Percentiles rank a stretch among this genome's conserved stretches.
Evolutionary conservation across 1,284 basidiomycete genomes (phyloP).

Genomic region (Peniophora sp.): DNA sequence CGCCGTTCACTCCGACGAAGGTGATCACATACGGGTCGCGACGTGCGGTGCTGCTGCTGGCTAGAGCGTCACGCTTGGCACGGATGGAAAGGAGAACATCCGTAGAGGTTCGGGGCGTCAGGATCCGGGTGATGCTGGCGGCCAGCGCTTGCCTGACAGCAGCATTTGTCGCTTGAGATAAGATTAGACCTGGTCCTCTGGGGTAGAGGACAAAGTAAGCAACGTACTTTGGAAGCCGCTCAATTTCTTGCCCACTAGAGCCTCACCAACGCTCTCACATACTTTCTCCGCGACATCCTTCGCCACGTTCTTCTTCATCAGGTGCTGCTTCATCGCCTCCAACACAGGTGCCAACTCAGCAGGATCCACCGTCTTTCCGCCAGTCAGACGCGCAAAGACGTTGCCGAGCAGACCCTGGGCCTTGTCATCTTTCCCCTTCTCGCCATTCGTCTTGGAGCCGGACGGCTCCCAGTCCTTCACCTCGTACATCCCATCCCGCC

Average conservation of each 20-base stretch:
- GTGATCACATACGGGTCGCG: constrained; percentile 88
- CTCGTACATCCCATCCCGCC: constrained; percentile 84
- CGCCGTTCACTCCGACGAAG: constrained; percentile 99
- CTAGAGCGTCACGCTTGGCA: constrained; percentile 42
- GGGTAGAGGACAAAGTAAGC: constrained; percentile 1
- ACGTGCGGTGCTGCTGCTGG: constrained; percentile 63
- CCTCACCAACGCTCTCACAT: constrained; percentile 87
- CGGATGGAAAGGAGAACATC: constrained; percentile 84
- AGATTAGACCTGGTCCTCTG: background rate
- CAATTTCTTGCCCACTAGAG: constrained; percentile 85
- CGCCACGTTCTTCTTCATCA: constrained; percentile 99
- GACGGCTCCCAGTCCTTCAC: constrained; percentile 88
- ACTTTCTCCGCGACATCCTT: constrained; percentile 92
- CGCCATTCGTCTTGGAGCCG: constrained; percentile 37
- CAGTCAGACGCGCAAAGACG: constrained; percentile 81
- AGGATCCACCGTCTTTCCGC: constrained; percentile 75
- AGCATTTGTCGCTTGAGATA: constrained; percentile 64
- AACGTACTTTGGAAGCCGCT: constrained; percentile 77
- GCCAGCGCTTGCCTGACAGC: constrained; percentile 84
- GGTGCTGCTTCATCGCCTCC: constrained; percentile 91
- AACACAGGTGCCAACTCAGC: constrained; percentile 85
- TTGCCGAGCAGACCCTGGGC: constrained; percentile 49
- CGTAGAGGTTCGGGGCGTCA: constrained; percentile 95
- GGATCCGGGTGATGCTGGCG: constrained; percentile 83
- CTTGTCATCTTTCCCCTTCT: constrained; percentile 53